Conservation (phyloP, 1,284 basidiomycete genomes). For the Cryptococcus wingfieldii region DNA sequence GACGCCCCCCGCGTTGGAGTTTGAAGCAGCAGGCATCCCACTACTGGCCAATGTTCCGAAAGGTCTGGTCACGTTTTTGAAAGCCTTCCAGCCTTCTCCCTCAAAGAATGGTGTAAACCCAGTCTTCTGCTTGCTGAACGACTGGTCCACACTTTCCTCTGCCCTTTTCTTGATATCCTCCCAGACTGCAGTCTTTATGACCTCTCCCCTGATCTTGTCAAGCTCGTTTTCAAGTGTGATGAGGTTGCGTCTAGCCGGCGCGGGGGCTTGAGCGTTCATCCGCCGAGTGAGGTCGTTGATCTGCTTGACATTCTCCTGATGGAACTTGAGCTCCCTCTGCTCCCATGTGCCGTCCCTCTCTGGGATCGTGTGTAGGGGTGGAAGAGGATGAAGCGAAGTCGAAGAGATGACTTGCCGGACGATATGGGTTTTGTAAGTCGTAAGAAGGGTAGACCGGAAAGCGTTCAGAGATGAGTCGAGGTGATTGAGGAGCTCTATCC, state of each 20-base stretch:
- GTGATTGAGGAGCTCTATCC: constrained; percentile 77
- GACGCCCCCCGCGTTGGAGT: constrained; percentile 8
- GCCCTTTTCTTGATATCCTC: constrained; percentile 32
- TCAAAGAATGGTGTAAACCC: constrained; percentile 13
- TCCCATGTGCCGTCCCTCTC: constrained; percentile 71
- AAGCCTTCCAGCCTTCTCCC: constrained; percentile 18
- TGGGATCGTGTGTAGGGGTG: constrained; percentile 52
- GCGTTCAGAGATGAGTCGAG: constrained; percentile 57
- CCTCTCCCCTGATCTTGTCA: constrained; percentile 55
- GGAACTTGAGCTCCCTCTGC: constrained; percentile 63
- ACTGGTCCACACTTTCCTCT: constrained; percentile 11
- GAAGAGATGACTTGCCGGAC: constrained; percentile 56
- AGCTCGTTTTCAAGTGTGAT: constrained; percentile 60
- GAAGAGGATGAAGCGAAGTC: constrained; percentile 45
- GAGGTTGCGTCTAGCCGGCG: constrained; percentile 62
- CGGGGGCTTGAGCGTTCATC: constrained; percentile 75
- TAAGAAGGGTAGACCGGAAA: constrained; percentile 61
- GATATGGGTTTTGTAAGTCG: constrained; percentile 54
- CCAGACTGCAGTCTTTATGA: constrained; percentile 40
- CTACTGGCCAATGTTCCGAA: constrained; percentile 28
- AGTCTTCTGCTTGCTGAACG: background rate
- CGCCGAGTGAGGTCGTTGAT: constrained; percentile 69
- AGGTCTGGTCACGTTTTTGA: constrained; percentile 26
- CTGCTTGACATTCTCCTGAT: constrained; percentile 63
- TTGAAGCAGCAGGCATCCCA: constrained; percentile 18